Evolutionary conservation across 208 protist species (phyloP), one percentile per base, ranked within the genome.

Genomic region (Acanthamoeba comandoni): DNA sequence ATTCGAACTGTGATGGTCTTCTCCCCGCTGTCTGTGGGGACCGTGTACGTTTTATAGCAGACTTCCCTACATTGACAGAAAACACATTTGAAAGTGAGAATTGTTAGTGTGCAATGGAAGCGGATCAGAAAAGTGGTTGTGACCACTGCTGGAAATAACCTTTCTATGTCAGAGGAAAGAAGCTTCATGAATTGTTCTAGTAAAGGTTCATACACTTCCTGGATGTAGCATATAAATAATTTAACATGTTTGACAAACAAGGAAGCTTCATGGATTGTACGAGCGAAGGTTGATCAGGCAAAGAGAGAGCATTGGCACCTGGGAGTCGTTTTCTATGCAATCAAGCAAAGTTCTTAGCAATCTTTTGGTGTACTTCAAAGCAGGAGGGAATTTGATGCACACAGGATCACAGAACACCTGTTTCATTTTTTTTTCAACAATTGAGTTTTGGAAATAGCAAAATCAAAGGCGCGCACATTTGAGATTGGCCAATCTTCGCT

Each of bases 201-300:
- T n/a, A 84, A 39, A 11, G 73, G 73, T 39, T 84, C 73, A 24
- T 43, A 62, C 43, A 84, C 73, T 62, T 84, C 73, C 73, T 84
- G 70, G 1, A 2, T 29, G 17, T 9, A 15, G 69, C 26, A 35
- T 0, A 12, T 24, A 26, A 9, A 13, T 67, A 9, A 67, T 4
- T 12, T 8, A 71, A 51, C 26, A 70, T 24, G 62, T 0, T 35
- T 8, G 17, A 24, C n/a, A 71, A 43, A 70, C 62, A 70, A 70
- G 39, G 12, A 70, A 12, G 39, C 15, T 24, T 26, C n/a, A n/a
- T n/a, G n/a, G n/a, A n/a, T n/a, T n/a, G n/a, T n/a, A n/a, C n/a
- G n/a, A n/a, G n/a, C n/a, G n/a, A n/a, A n/a, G n/a, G n/a, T n/a
- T n/a, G n/a, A 26, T 17, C 9, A 70, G 39, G 15, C 15, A 70